A percentile compares a stretch with the other conserved stretches of the same genome.
Evolutionary conservation across 352 stramenopile species (phyloP).

Genomic region (Sclerospora graminicola): DNA sequence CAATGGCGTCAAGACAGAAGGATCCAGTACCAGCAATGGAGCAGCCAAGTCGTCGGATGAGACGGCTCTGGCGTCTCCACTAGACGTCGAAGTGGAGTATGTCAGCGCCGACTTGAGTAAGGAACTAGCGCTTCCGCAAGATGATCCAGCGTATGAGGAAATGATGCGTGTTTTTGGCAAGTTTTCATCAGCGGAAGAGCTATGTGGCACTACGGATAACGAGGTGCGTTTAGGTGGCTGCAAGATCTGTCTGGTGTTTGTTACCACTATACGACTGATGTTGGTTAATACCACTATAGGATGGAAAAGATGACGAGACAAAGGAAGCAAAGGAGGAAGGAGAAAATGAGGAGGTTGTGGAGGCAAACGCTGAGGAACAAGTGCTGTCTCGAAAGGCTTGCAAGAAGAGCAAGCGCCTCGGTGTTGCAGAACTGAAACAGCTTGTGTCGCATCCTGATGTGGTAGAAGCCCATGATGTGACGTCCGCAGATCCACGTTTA

Average conservation of each 20-base stretch:
- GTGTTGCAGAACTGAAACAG: slow-evolving; percentile 95
- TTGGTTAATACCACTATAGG: too few relatives aligned
- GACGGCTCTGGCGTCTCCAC: background rate
- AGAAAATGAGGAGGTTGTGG: slow-evolving; percentile 8
- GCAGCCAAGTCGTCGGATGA: background rate
- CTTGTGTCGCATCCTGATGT: slow-evolving; percentile 89
- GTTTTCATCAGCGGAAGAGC: slow-evolving; percentile 74
- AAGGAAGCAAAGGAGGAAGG: slow-evolving; percentile 3
- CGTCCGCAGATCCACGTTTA: slow-evolving; percentile 90
- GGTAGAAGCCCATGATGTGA: slow-evolving; percentile 96
- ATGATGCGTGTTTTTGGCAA: slow-evolving; percentile 85
- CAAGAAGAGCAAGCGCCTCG: slow-evolving; percentile 90
- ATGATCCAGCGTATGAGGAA: slow-evolving; percentile 69
- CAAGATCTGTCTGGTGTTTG: too few relatives aligned
- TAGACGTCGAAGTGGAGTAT: slow-evolving; percentile 75
- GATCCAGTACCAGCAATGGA: background rate
- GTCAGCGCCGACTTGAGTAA: slow-evolving; percentile 64
- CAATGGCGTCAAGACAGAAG: slow-evolving; percentile 14
- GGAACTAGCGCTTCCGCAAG: slow-evolving; percentile 42
- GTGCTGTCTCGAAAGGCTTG: slow-evolving; percentile 87
- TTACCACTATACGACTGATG: too few relatives aligned
- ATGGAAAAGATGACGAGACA: slow-evolving; percentile 18
- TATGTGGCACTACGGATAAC: slow-evolving; percentile 46
- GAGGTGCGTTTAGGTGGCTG: slow-evolving; percentile 17
- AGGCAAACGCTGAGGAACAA: slow-evolving; percentile 30